Percentiles rank a stretch among this genome's conserved stretches.
Evolutionary conservation across 2,329 filamentous ascomycete genomes (phyloP).

Genomic region (Tolypocladium pustulatum): DNA sequence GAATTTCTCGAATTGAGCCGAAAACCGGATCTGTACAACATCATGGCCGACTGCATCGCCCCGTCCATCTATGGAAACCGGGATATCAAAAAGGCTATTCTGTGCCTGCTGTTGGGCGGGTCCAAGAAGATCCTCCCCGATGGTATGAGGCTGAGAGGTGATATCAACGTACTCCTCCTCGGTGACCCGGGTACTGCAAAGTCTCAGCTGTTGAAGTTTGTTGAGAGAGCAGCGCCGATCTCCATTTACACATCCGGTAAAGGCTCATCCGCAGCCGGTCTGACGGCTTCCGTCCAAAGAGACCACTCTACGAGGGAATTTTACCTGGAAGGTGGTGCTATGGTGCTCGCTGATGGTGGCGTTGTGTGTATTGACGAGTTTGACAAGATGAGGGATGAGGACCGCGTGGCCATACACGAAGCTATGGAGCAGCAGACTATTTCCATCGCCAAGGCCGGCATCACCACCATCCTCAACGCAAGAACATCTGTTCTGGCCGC

Average conservation of each 20-base stretch:
- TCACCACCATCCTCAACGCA: slow-evolving; percentile 95
- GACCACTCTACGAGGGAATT: slow-evolving; percentile 90
- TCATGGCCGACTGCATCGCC: slow-evolving; percentile 86
- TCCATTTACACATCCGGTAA: slow-evolving; percentile 99
- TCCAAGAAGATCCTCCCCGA: slow-evolving; percentile 97
- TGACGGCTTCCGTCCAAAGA: slow-evolving; percentile 92
- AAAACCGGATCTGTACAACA: slow-evolving; percentile 80
- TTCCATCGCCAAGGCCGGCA: slow-evolving; percentile 95
- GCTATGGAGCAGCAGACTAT: slow-evolving; percentile 99
- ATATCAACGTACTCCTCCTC: slow-evolving; percentile 94
- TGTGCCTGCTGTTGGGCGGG: slow-evolving; percentile 85
- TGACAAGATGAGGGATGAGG: slow-evolving; percentile 98
- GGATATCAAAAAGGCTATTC: slow-evolving; percentile 95
- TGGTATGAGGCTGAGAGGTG: slow-evolving; percentile 93
- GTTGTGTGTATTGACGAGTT: slow-evolving; percentile 99
- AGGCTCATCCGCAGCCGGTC: slow-evolving; percentile 91
- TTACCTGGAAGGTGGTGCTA: slow-evolving; percentile 94
- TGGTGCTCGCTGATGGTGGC: slow-evolving; percentile 94
- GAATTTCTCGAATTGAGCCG: slow-evolving; percentile 89
- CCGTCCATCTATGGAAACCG: slow-evolving; percentile 94
- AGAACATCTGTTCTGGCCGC: slow-evolving; percentile 90
- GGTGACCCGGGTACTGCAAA: slow-evolving; percentile 98
- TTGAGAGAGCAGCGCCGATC: slow-evolving; percentile 91
- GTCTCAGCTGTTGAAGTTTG: slow-evolving; percentile 93
- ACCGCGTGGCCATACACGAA: slow-evolving; percentile 96